Evolutionary conservation across 768 basidiomycete genomes (phyloP).

Genomic region (Ephemerocybe angulata): DNA sequence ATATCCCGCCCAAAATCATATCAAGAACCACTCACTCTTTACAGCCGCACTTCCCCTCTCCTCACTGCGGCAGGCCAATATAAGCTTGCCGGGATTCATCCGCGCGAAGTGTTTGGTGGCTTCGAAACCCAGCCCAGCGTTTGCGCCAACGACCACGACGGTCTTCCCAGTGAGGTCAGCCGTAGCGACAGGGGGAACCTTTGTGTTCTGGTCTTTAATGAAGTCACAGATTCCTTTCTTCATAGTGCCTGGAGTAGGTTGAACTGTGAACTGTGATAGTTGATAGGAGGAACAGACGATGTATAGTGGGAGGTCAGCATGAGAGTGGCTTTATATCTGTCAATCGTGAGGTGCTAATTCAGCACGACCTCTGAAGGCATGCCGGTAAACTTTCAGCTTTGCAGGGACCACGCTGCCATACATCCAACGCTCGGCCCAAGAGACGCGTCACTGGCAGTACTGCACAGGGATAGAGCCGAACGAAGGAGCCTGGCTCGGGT

Average conservation of each 20-base stretch:
- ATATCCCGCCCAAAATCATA: background rate
- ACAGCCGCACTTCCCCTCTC: slow-evolving; percentile 34
- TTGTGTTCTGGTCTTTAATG: background rate
- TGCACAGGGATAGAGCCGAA: no score
- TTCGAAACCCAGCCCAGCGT: slow-evolving; percentile 49
- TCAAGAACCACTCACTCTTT: slow-evolving; percentile 24
- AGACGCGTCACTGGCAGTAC: no score
- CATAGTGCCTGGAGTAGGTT: background rate
- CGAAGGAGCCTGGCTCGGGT: no score
- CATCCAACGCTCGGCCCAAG: no score
- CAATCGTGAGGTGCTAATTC: no score
- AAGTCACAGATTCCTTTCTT: background rate
- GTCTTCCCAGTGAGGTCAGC: slow-evolving; percentile 41
- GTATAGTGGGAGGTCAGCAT: background rate
- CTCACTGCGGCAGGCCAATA: slow-evolving; percentile 36
- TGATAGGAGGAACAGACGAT: background rate
- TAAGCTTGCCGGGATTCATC: slow-evolving; percentile 39
- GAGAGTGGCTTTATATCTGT: no score
- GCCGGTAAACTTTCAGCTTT: no score
- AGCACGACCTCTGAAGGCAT: no score
- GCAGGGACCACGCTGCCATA: no score
- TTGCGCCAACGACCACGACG: slow-evolving; percentile 48
- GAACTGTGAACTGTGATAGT: no score
- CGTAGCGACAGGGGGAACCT: slow-evolving; percentile 26
- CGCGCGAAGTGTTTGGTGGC: slow-evolving; percentile 42